Percentiles rank a stretch among this genome's conserved stretches.
phyloP scores from a whole-genome alignment of 2,329 filamentous ascomycete genomes.

The Juglanconis juglandina region DNA sequence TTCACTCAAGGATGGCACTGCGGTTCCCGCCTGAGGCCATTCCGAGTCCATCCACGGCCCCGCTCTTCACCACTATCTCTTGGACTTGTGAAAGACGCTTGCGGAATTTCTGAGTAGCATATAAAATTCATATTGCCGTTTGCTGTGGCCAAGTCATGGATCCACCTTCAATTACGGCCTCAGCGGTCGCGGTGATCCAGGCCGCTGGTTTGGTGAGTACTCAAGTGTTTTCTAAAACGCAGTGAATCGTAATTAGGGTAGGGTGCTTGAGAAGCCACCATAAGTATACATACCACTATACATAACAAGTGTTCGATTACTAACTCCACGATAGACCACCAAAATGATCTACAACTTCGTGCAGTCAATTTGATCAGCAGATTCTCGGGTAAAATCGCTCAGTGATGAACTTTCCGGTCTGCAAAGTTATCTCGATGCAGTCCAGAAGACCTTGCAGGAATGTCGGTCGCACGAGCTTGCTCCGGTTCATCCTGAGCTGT shows the following conservation, averaged over 20 bases:
- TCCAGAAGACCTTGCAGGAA: slow-evolving; percentile 21
- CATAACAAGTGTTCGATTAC: not conserved
- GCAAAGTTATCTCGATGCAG: slow-evolving; percentile 20
- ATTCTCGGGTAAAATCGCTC: slow-evolving; percentile 19
- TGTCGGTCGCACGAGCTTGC: slow-evolving; percentile 22
- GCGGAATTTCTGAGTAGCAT: too few species aligned
- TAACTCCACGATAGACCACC: slow-evolving; percentile 6
- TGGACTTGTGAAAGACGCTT: too few species aligned
- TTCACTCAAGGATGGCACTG: too few species aligned
- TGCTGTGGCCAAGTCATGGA: too few species aligned
- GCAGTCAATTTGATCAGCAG: slow-evolving; percentile 19
- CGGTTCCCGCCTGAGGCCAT: too few species aligned
- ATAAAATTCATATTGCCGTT: too few species aligned
- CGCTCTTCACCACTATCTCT: too few species aligned
- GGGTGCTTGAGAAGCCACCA: not conserved
- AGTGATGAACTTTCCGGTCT: slow-evolving; percentile 22
- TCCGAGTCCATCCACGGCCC: too few species aligned
- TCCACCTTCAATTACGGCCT: not conserved
- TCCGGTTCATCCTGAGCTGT: slow-evolving; percentile 21
- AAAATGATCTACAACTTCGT: slow-evolving; percentile 14
- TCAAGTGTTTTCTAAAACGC: not conserved
- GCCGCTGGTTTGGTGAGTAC: slow-evolving; percentile 17
- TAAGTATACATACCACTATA: not conserved
- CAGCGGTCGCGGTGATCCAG: slow-evolving; percentile 13
- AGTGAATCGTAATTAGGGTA: not conserved